Conservation (phyloP, 805 yeast genomes). For the Brettanomyces naardenensis region DNA sequence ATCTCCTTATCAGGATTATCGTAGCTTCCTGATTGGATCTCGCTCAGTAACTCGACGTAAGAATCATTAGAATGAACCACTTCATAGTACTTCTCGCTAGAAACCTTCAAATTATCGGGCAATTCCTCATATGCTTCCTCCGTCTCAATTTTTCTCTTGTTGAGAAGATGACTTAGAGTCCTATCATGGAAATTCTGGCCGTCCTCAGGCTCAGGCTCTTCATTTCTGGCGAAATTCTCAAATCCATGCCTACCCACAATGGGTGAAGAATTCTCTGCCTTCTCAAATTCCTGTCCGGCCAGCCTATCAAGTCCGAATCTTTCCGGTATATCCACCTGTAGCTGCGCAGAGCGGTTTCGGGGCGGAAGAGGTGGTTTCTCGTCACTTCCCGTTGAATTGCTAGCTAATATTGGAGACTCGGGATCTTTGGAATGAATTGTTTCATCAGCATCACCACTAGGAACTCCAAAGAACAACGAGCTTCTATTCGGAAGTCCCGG, state of each 20-base stretch:
- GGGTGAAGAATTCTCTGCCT: conserved; percentile 6
- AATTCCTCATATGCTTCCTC: conserved; percentile 7
- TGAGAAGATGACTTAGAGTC: conserved; percentile 3
- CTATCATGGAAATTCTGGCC: background rate
- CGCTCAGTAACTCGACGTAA: conserved; percentile 17
- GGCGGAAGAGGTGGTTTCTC: conserved; percentile 1
- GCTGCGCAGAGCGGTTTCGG: background rate
- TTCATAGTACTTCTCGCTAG: conserved; percentile 14
- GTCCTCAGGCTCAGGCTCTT: background rate
- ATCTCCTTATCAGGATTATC: conserved; percentile 12
- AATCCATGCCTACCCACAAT: background rate
- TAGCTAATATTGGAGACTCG: background rate
- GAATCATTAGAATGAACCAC: conserved; percentile 14
- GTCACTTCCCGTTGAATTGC: background rate
- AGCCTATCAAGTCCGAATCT: conserved; percentile 9
- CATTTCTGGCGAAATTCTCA: background rate
- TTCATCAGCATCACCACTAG: background rate
- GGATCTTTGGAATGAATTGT: no score
- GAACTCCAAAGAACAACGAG: background rate
- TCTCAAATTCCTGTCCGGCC: conserved; percentile 5
- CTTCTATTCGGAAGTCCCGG: background rate
- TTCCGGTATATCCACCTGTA: conserved; percentile 2
- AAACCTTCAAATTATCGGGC: conserved; percentile 7
- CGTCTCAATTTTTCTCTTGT: conserved; percentile 11
- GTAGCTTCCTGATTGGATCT: conserved; percentile 13